Evolutionary conservation across 139 green algal genomes (phyloP), one percentile per base, ranked within the genome.

Genomic region (Auxenochlorella pyrenoidosa): DNA sequence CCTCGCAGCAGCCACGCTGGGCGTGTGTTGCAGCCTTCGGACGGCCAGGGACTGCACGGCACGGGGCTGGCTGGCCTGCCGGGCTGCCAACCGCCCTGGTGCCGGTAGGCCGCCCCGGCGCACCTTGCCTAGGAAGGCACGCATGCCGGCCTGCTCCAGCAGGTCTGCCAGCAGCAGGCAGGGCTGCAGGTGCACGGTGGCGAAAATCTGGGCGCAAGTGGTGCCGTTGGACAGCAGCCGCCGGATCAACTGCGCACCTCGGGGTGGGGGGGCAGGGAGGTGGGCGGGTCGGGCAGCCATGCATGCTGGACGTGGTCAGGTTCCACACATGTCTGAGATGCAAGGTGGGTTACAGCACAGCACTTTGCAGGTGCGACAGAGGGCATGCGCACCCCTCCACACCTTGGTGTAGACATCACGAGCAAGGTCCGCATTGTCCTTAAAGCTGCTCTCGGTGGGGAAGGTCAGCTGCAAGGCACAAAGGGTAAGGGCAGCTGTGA

Each of bases 51-150:
- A 6, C 6, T 54, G 47, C 47, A 54, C 10, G 22, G 22, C 60
- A 68, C 3, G 60, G 10, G 60, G 60, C 60, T 68, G 60, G 4
- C 47, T 54, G 15, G 75, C 4, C 44, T n/a, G n/a, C n/a, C n/a
- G n/a, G n/a, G n/a, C n/a, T n/a, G n/a, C n/a, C n/a, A n/a, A n/a
- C n/a, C n/a, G n/a, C n/a, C n/a, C n/a, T n/a, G n/a, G n/a, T n/a
- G n/a, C n/a, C n/a, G n/a, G n/a, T n/a, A n/a, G n/a, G n/a, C n/a
- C n/a, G n/a, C n/a, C n/a, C n/a, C n/a, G n/a, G n/a, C 83, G 36
- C 72, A 93, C 91, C 90, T 95, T 95, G 88, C 93, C 94, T 0
- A 96, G 87, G 43, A 95, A 90, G 3, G 93, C 94, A 0, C 94
- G 76, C 87, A 94, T 89, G 0, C 94, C 94, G 26, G 89, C 72